These are phyloP conservation scores for Claviceps quebecensis DNA, from an alignment of 2,329 filamentous ascomycete genomes.

Conservation along the genomic window DNA sequence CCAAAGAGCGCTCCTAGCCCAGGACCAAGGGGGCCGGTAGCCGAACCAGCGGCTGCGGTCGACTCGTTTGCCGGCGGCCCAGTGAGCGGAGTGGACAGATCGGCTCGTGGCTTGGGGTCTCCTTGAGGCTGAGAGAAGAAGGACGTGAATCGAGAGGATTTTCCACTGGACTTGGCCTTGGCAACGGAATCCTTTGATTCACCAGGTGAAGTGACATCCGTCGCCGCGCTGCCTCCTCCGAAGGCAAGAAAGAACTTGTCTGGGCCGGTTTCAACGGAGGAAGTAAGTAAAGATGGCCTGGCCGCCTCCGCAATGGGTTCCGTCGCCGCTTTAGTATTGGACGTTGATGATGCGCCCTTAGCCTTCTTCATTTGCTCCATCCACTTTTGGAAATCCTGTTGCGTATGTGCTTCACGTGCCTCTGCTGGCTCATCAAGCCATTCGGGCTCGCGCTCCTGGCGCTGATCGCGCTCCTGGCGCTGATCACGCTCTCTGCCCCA, in stretches of 20 bases:
- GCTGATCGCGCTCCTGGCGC: constrained; percentile 42
- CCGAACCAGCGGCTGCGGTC: constrained; percentile 2
- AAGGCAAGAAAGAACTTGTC: constrained; percentile 65
- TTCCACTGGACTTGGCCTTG: constrained; percentile 43
- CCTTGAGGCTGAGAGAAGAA: constrained; percentile 48
- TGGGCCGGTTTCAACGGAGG: constrained; percentile 51
- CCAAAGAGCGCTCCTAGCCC: constrained; percentile 5
- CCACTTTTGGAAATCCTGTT: constrained; percentile 88
- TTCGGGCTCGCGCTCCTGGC: constrained; percentile 70
- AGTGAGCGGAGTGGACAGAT: constrained; percentile 31
- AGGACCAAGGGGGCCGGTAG: constrained; percentile 2
- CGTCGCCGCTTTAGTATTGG: constrained; percentile 17
- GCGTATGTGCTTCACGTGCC: constrained; percentile 57
- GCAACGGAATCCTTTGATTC: constrained; percentile 26
- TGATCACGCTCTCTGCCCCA: constrained; percentile 46
- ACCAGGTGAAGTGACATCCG: constrained; percentile 38
- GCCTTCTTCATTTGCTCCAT: constrained; percentile 79
- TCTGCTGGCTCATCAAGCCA: constrained; percentile 73
- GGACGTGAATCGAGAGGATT: constrained; percentile 75
- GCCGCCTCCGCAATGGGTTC: constrained; percentile 30
- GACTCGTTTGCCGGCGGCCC: constrained; percentile 13
- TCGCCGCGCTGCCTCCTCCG: constrained; percentile 23
- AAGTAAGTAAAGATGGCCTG: constrained; percentile 41
- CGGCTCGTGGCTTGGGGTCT: constrained; percentile 34
- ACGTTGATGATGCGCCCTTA: constrained; percentile 21